These are phyloP conservation scores for Xylariaceae sp. DNA, from an alignment of 2,329 filamentous ascomycete genomes.

Conservation along the genomic window DNA sequence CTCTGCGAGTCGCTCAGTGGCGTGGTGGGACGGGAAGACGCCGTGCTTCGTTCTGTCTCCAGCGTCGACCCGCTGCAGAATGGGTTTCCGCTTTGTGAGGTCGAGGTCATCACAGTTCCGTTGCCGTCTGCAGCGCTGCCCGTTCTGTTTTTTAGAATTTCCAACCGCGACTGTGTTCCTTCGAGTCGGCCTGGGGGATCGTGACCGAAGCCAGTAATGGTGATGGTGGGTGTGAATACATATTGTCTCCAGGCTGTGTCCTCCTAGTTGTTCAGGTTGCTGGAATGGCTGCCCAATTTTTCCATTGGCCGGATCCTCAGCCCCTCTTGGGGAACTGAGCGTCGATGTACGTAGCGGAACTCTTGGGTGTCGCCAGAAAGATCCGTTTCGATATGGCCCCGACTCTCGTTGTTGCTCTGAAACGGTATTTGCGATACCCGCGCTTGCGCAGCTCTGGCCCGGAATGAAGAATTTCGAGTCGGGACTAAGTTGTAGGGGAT, in stretches of 20 bases:
- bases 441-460: conserved; percentile 13
- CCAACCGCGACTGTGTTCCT: conserved; percentile 8
- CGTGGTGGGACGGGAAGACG: conserved; percentile 35
- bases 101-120: conserved; percentile 19
- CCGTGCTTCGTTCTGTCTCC: conserved; percentile 17
- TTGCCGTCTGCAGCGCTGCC: conserved; percentile 6
- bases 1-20: conserved; percentile 38
- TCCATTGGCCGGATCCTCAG: not conserved
- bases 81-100: conserved; percentile 12
- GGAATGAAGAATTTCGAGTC: conserved; percentile 31
- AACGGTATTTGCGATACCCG: conserved; percentile 15
- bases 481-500: conserved; percentile 37
- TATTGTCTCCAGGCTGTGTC: conserved; percentile 35
- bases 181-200: conserved; percentile 26
- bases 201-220: conserved; percentile 62
- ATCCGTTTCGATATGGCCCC: conserved; percentile 16
- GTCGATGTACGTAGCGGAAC: conserved; percentile 19
- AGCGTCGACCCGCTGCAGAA: conserved; percentile 16
- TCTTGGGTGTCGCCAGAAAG: conserved; percentile 11
- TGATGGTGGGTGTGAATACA: conserved; percentile 67
- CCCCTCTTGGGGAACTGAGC: not conserved
- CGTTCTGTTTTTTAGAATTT: conserved; percentile 6
- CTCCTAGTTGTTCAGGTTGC: conserved; percentile 15
- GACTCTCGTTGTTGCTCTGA: conserved; percentile 19
- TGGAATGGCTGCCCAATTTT: not conserved